Evolutionary conservation across 225 moss, liverwort and hornwort genomes (phyloP).

Genomic region (Polytrichum commune): DNA sequence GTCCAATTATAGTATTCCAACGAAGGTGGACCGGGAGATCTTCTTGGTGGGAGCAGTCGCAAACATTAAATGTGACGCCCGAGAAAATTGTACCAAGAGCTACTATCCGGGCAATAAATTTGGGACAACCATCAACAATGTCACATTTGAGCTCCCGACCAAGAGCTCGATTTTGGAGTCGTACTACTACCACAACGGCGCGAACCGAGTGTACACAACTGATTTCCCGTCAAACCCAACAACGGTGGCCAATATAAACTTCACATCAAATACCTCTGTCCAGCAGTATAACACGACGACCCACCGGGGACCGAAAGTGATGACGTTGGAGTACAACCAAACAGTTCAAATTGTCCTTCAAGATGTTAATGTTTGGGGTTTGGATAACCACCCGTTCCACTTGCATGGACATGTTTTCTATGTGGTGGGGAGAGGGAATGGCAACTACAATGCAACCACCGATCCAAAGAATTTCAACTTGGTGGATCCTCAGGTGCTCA

Average conservation of each 20-base stretch:
- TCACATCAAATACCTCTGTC: neutral
- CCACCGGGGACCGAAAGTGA: slow-evolving; percentile 6
- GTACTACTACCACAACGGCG: neutral
- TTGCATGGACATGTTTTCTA: slow-evolving; percentile 45
- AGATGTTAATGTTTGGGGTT: slow-evolving; percentile 22
- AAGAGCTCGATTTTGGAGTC: slow-evolving; percentile 2
- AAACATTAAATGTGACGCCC: neutral
- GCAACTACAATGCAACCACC: slow-evolving; percentile 15
- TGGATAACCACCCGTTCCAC: slow-evolving; percentile 40
- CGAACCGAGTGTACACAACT: slow-evolving; percentile 1
- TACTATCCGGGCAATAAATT: rapidly evolving
- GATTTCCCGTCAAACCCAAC: slow-evolving; percentile 6
- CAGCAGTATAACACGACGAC: neutral
- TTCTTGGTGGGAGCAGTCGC: neutral
- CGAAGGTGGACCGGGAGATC: slow-evolving; percentile 20
- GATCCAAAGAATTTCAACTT: slow-evolving; percentile 25
- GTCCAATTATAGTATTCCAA: neutral
- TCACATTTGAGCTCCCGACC: neutral
- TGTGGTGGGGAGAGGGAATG: slow-evolving; percentile 32
- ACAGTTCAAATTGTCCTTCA: slow-evolving; percentile 41
- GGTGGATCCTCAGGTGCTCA: slow-evolving; percentile 27
- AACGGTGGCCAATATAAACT: neutral
- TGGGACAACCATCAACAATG: slow-evolving; percentile 2
- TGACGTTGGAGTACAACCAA: slow-evolving; percentile 4
- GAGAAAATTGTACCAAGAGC: slow-evolving; percentile 2